A percentile compares a stretch with the other conserved stretches of the same genome.
These are phyloP conservation scores for Entamoeba invadens DNA, from an alignment of 208 protist genomes.

Conservation along the genomic window DNA sequence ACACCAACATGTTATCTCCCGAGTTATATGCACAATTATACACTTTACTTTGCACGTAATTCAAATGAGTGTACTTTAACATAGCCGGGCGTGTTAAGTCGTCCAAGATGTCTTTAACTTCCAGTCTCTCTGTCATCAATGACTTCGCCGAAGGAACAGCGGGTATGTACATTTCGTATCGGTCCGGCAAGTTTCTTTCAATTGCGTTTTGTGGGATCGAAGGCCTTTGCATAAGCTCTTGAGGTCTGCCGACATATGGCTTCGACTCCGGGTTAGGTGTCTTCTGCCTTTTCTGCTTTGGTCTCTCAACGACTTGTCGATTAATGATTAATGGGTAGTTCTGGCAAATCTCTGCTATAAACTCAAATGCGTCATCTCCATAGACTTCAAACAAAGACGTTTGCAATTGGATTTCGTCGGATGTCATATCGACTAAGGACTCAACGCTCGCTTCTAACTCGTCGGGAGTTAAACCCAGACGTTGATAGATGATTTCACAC, in stretches of 20 bases:
- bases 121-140: neutral
- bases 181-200: neutral
- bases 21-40: slow-evolving; percentile 56
- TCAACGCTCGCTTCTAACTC: neutral
- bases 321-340: neutral
- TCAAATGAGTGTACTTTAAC: neutral
- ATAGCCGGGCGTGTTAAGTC: neutral
- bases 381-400: neutral
- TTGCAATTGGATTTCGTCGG: neutral
- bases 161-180: neutral
- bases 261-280: neutral
- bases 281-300: neutral
- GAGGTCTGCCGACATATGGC: neutral
- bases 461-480: neutral
- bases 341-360: neutral
- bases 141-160: neutral
- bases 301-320: neutral
- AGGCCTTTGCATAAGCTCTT: neutral
- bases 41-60: neutral
- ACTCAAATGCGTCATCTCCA: neutral
- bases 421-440: neutral
- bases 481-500: neutral
- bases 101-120: neutral
- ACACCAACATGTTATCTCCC: slow-evolving; percentile 89
- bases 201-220: neutral